A percentile compares a stretch with the other conserved stretches of the same genome.
Conservation (phyloP, 1,284 basidiomycete genomes). For the Cutaneotrichosporon sp. region DNA sequence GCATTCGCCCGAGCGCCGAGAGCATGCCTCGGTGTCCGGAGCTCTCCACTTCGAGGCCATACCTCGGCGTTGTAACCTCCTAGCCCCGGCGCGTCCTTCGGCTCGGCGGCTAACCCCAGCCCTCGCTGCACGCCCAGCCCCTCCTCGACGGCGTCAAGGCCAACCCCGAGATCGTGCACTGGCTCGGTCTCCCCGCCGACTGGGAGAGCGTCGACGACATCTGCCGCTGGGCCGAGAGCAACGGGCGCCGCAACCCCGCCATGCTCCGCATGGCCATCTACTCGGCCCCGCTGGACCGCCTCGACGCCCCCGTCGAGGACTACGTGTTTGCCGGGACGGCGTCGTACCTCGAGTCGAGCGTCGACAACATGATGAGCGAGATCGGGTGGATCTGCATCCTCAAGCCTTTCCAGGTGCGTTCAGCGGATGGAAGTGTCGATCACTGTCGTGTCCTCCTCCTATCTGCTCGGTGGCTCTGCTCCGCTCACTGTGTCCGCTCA, state of each 20-base stretch:
- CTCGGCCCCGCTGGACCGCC: constrained; percentile 34
- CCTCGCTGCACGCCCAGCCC: constrained; percentile 36
- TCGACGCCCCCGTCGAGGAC: constrained; percentile 25
- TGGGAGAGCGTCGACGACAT: constrained; percentile 34
- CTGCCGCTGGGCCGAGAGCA: constrained; percentile 34
- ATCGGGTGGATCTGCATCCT: constrained; percentile 45
- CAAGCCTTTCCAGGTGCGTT: constrained; percentile 39
- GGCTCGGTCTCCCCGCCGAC: constrained; percentile 23
- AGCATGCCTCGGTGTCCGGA: no score
- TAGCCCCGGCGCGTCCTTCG: no score
- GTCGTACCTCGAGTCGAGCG: constrained; percentile 34
- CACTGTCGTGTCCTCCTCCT: neutral
- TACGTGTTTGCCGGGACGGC: constrained; percentile 44
- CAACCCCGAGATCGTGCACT: constrained; percentile 30
- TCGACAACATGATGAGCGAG: constrained; percentile 37
- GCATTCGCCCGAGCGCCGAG: no score
- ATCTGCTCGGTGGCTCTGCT: no score
- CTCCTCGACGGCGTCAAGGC: constrained; percentile 32
- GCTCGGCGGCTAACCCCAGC: constrained; percentile 3
- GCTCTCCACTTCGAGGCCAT: no score
- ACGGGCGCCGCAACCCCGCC: constrained; percentile 22
- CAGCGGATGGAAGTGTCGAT: no score
- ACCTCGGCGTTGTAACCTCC: no score
- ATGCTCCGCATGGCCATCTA: constrained; percentile 36
- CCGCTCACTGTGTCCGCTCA: neutral